Evolutionary conservation across 495 filamentous ascomycete species (phyloP).

Genomic region (Cercophora newfieldiana): DNA sequence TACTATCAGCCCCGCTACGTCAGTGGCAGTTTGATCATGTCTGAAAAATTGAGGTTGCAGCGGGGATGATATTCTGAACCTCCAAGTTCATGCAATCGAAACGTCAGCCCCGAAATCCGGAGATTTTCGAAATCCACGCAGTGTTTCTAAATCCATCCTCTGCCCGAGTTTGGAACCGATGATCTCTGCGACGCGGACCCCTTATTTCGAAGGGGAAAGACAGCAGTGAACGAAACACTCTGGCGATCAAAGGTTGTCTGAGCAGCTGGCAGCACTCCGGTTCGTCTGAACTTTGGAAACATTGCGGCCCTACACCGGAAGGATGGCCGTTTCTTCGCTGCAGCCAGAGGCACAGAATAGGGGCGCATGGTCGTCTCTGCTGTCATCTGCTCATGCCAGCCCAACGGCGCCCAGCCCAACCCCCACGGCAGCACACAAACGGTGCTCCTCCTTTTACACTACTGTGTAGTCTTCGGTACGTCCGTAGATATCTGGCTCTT

Average conservation of each 20-base stretch:
- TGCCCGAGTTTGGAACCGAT: background rate
- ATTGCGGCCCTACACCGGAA: background rate
- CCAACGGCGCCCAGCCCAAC: background rate
- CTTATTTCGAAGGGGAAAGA: background rate
- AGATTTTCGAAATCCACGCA: background rate
- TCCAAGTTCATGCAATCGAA: background rate
- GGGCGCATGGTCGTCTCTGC: background rate
- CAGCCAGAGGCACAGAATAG: background rate
- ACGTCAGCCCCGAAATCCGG: background rate
- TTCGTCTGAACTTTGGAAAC: constrained; percentile 8
- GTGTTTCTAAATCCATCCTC: constrained; percentile 1
- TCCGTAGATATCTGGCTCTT: background rate
- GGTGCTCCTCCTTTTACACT: background rate
- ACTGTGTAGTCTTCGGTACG: too few species aligned
- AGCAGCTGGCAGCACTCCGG: background rate
- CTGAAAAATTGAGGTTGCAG: background rate
- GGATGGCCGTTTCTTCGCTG: background rate
- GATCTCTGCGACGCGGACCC: constrained; percentile 7
- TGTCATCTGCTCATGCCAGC: background rate
- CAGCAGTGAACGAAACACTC: background rate
- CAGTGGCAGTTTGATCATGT: background rate
- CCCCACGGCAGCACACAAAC: background rate
- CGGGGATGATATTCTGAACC: background rate
- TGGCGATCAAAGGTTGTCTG: background rate
- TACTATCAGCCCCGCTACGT: background rate